Conservation (phyloP, 1,139 yeast species). For the Pichia sp. region DNA sequence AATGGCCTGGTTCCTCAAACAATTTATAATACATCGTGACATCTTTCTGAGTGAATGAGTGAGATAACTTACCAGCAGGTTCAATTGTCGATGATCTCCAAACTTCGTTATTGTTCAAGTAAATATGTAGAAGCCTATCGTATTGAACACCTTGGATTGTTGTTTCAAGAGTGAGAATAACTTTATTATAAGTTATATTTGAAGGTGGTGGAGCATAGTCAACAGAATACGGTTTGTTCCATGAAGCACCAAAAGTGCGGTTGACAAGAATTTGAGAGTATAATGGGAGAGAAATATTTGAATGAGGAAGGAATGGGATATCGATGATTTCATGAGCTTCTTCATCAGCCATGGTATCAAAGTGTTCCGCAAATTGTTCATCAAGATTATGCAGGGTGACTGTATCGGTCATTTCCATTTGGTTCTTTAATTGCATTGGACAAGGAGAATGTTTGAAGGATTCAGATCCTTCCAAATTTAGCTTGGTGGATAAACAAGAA, state of each 20-base stretch:
- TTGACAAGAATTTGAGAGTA: slow-evolving; percentile 32
- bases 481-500: background rate
- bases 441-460: background rate
- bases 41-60: slow-evolving; percentile 51
- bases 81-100: slow-evolving; percentile 88
- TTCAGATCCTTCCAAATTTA: too few relatives aligned
- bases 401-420: background rate
- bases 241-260: slow-evolving; percentile 48
- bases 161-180: slow-evolving; percentile 51
- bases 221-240: slow-evolving; percentile 44
- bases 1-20: slow-evolving; percentile 34
- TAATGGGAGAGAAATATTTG: slow-evolving; percentile 33
- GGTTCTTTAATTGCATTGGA: background rate
- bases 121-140: slow-evolving; percentile 68
- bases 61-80: slow-evolving; percentile 43
- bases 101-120: slow-evolving; percentile 54
- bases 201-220: slow-evolving; percentile 28
- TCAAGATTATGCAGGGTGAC: background rate
- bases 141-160: slow-evolving; percentile 61
- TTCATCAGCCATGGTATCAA: background rate
- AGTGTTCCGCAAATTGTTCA: background rate
- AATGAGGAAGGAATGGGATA: slow-evolving; percentile 22
- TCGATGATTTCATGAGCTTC: slow-evolving; percentile 23
- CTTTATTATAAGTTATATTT: slow-evolving; percentile 43
- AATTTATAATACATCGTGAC: slow-evolving; percentile 48